Evolutionary conservation across 768 basidiomycete genomes (phyloP).

Genomic region (Lactarius hengduanensis): DNA sequence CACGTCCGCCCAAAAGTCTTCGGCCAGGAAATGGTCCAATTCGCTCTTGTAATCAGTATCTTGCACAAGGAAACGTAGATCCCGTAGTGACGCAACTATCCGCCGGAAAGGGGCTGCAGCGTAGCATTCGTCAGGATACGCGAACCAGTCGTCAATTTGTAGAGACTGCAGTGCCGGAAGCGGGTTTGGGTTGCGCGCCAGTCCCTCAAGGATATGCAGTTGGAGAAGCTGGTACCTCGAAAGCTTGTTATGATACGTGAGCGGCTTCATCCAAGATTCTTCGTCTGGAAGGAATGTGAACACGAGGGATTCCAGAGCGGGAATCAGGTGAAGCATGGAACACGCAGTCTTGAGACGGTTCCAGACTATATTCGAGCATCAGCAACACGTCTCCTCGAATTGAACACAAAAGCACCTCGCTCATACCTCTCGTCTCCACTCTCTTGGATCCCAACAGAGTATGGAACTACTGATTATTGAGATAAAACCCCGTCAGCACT

Average conservation of each 20-base stretch:
- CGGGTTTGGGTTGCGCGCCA: neutral
- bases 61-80: neutral
- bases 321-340: too few species aligned
- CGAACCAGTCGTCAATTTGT: neutral
- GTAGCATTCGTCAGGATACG: neutral
- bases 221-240: neutral
- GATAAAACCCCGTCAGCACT: too few species aligned
- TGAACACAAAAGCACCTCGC: too few species aligned
- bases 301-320: too few species aligned
- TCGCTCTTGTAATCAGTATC: neutral
- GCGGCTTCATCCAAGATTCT: too few species aligned
- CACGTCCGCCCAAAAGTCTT: neutral
- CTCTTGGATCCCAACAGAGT: too few species aligned
- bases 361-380: too few species aligned
- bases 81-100: neutral
- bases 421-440: too few species aligned
- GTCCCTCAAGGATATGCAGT: neutral
- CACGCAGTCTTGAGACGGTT: too few species aligned
- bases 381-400: too few species aligned
- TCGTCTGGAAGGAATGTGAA: neutral
- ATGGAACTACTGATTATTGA: too few species aligned
- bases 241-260: neutral
- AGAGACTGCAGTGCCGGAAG: neutral
- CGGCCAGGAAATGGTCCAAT: neutral
- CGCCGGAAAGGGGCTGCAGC: neutral